A percentile compares a stretch with the other conserved stretches of the same genome.
These are phyloP conservation scores for Fraxinus paxiana DNA, from an alignment of 305 asterid genomes.

Conservation along the genomic window DNA sequence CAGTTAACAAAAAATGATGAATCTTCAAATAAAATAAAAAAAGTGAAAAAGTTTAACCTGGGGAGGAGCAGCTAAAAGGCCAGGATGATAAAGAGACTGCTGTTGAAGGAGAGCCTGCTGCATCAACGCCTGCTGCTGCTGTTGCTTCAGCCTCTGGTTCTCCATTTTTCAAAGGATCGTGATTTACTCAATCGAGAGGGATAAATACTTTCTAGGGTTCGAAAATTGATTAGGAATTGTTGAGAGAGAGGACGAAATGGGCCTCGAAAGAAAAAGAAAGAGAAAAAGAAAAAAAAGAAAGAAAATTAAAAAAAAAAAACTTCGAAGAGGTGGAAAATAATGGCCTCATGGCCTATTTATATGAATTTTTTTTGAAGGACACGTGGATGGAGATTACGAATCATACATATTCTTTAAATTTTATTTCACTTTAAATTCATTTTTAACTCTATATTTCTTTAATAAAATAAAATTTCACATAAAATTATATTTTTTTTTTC, in stretches of 20 bases:
- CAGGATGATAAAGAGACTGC: conserved; percentile 84
- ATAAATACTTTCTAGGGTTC: background rate
- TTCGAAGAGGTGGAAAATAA: background rate
- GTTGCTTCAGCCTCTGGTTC: conserved; percentile 79
- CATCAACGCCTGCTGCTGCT: conserved; percentile 85
- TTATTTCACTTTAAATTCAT: background rate
- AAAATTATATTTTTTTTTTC: too few species aligned
- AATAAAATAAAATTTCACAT: too few species aligned
- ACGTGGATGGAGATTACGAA: background rate
- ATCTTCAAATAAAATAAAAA: background rate
- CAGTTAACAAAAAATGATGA: background rate
- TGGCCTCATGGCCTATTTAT: background rate
- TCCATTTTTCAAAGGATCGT: conserved; percentile 46
- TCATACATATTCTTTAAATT: background rate
- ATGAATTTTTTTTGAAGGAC: background rate
- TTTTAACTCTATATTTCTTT: background rate
- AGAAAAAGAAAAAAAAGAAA: background rate
- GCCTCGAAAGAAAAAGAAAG: conserved; percentile 22
- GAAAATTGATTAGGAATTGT: conserved; percentile 32
- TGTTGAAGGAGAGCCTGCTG: conserved; percentile 94
- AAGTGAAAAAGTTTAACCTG: conserved; percentile 45
- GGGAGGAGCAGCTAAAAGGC: conserved; percentile 73
- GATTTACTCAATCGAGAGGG: conserved; percentile 16
- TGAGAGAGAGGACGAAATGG: conserved; percentile 25
- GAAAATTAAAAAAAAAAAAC: background rate